Evolutionary conservation across 345 rosid species (phyloP).

Genomic region (Sonneratia caseolaris): DNA sequence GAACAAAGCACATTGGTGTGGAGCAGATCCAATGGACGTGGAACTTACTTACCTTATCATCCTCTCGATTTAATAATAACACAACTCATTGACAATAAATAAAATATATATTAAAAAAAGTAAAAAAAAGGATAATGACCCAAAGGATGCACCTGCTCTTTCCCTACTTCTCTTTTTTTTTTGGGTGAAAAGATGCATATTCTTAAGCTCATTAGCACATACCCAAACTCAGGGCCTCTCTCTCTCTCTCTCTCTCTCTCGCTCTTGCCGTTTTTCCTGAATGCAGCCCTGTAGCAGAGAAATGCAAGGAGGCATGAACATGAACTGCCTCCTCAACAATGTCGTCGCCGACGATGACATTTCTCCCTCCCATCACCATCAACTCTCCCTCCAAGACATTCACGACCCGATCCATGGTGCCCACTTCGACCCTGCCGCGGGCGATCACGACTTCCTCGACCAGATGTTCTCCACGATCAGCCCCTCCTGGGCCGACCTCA

Average conservation of each 20-base stretch:
- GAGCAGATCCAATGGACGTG: too few relatives aligned
- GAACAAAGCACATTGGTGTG: too few relatives aligned
- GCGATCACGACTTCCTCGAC: slow-evolving; percentile 62
- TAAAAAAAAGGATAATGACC: too few relatives aligned
- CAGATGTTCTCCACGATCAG: slow-evolving; percentile 73
- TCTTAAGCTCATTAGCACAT: too few relatives aligned
- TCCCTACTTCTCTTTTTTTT: not conserved
- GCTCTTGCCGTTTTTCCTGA: too few relatives aligned
- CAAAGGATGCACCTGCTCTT: not conserved
- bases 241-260: not conserved
- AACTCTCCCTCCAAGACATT: slow-evolving; percentile 6
- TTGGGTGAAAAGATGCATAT: too few relatives aligned
- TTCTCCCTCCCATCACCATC: slow-evolving; percentile 6
- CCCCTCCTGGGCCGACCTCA: slow-evolving; percentile 45
- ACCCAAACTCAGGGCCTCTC: not conserved
- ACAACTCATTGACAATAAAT: too few relatives aligned
- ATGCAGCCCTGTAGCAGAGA: slow-evolving; percentile 40
- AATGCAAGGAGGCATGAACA: slow-evolving; percentile 24
- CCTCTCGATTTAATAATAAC: too few relatives aligned
- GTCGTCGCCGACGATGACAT: not conserved
- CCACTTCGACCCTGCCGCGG: slow-evolving; percentile 28
- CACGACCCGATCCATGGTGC: slow-evolving; percentile 19
- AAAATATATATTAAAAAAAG: too few relatives aligned
- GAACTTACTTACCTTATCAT: too few relatives aligned
- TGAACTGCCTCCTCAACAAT: slow-evolving; percentile 13